Percentiles rank a stretch among this genome's conserved stretches.
Conservation (phyloP, 1,139 yeast species). For the Kazachstania sp. region DNA sequence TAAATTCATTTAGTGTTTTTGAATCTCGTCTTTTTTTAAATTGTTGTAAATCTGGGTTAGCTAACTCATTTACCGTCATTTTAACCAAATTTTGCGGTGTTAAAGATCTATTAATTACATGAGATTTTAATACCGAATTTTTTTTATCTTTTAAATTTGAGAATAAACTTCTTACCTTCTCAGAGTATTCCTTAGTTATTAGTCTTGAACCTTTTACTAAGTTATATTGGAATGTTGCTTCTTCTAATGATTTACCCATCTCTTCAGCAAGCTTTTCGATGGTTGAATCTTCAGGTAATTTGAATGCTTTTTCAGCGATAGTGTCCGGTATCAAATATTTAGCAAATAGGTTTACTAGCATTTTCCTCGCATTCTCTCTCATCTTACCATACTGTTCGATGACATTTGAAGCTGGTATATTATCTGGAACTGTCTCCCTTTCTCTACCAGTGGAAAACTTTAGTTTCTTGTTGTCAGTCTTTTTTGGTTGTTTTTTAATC, state of each 20-base stretch:
- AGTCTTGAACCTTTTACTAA: conserved; percentile 32
- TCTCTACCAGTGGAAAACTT: background rate
- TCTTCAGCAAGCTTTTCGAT: conserved; percentile 38
- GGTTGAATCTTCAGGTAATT: conserved; percentile 21
- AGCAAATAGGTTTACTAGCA: conserved; percentile 32
- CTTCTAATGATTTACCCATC: conserved; percentile 34
- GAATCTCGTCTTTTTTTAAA: conserved; percentile 66
- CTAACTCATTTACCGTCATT: conserved; percentile 54
- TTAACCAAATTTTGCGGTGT: conserved; percentile 45
- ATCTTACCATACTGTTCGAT: conserved; percentile 22
- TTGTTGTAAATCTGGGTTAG: conserved; percentile 63
- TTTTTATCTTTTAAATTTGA: conserved; percentile 48
- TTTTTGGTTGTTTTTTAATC: background rate
- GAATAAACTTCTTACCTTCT: conserved; percentile 44
- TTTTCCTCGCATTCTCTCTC: conserved; percentile 37
- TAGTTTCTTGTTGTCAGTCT: background rate
- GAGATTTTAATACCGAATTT: conserved; percentile 39
- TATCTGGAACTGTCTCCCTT: background rate
- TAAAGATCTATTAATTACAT: conserved; percentile 42
- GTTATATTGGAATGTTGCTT: conserved; percentile 36
- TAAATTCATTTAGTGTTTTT: conserved; percentile 56
- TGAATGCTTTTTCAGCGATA: conserved; percentile 25
- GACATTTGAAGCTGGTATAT: background rate
- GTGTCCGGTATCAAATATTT: conserved; percentile 40
- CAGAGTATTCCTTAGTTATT: conserved; percentile 38